Evolutionary conservation across 2,329 filamentous ascomycete species (phyloP), one percentile per base, ranked within the genome.

Genomic region (Alternaria sp.): DNA sequence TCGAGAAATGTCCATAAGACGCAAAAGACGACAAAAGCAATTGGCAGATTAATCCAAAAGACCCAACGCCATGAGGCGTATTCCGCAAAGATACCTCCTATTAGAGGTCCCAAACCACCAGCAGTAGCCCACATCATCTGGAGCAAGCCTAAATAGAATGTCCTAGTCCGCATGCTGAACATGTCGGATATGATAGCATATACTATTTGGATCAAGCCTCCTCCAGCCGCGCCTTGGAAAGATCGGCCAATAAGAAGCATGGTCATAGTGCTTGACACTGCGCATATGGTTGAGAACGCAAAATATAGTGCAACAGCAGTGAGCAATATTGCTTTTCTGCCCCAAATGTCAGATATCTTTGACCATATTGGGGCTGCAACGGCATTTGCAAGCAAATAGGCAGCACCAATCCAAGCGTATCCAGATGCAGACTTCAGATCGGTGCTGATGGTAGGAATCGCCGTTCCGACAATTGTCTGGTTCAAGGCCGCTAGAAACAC

Each of bases 351-450:
- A 5, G 75, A 78, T 3, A 82, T 60, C 46, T 82, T 83, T 5
- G 86, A 88, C 89, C 89, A 92, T 14, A 88, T 81, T 0, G 89
- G 88, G 1, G 84, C 84, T 6, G 81, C 81, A 0, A 88, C 86
- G 0, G 88, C 86, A 65, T 85, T 85, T 8, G 86, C 86, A 4
- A 92, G 83, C 10, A 91, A 79, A 72, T 89, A 92, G 0, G 89
- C 85, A 29, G 84, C 86, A 2, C 90, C 90, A 60, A 92, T 88
- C 90, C 90, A 92, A 33, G 86, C 85, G 75, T 91, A 92, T 34
- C 88, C 89, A 6, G 83, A 78, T 2, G 84, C 84, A 8, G 88
- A 89, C 39, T 86, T 70, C 63, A 92, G 84, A 56, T 88, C 80
- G 37, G 74, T 76, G 4, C 83, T 80, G 60, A 90, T 89, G 24